Percentiles rank a stretch among this genome's conserved stretches.
phyloP scores from a whole-genome alignment of 805 yeast species.

The Kodamaea leandrae region DNA sequence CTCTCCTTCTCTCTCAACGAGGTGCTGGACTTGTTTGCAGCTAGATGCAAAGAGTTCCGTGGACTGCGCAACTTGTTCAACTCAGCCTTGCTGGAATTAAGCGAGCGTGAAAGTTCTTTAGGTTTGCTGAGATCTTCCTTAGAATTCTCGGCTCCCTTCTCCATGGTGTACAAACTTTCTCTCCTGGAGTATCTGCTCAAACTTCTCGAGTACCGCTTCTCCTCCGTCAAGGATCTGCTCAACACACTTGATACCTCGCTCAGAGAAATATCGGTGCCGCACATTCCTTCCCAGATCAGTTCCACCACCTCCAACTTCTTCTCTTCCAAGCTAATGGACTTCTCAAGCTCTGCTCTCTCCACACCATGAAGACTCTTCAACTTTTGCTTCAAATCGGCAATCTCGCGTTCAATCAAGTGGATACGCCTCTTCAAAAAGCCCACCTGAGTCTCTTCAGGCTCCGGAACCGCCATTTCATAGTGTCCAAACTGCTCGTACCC shows the following conservation, averaged over 20 bases:
- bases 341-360: constrained; percentile 28
- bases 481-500: constrained; percentile 62
- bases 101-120: too few relatives aligned
- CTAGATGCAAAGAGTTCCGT: too few relatives aligned
- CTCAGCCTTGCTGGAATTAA: too few relatives aligned
- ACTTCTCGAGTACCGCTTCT: constrained; percentile 14
- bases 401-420: constrained; percentile 13
- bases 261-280: constrained; percentile 6
- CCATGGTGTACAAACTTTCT: too few relatives aligned
- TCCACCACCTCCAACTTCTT: constrained; percentile 26
- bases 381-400: constrained; percentile 15
- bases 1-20: too few relatives aligned
- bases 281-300: constrained; percentile 20
- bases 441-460: constrained; percentile 56
- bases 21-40: too few relatives aligned
- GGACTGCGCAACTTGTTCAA: too few relatives aligned
- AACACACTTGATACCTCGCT: background rate
- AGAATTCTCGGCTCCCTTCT: too few relatives aligned
- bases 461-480: constrained; percentile 54
- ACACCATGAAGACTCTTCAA: constrained; percentile 2
- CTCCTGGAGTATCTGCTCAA: constrained; percentile 32
- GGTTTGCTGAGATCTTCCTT: too few relatives aligned
- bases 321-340: constrained; percentile 9
- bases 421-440: constrained; percentile 33
- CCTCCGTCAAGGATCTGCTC: constrained; percentile 1